Conservation (phyloP, 176 grass and related monocot genomes). For the Hordeum vulgare region MorexV3_pseudomolecules_assembly NC_058519.1:420741933-420742432, state of each 20-base stretch:
- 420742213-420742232: background rate
- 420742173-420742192: background rate
- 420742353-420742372: background rate
- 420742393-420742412: background rate
- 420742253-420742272: background rate
- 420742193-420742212: background rate
- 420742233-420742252: background rate
- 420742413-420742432: background rate
- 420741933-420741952: too few species aligned
- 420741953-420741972: too few species aligned
- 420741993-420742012: background rate
- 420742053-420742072: background rate
- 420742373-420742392: background rate
- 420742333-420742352: background rate
- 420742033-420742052: background rate
- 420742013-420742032: background rate
- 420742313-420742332: background rate
- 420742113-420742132: background rate
- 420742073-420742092: background rate
- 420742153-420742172: background rate
- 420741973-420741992: too few species aligned
- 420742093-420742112: background rate
- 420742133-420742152: background rate
- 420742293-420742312: background rate
- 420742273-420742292: background rate